A percentile compares a stretch with the other conserved stretches of the same genome.
These are phyloP conservation scores for Leishmania mexicana DNA, from an alignment of 208 protist genomes.

Conservation along the genomic window DNA sequence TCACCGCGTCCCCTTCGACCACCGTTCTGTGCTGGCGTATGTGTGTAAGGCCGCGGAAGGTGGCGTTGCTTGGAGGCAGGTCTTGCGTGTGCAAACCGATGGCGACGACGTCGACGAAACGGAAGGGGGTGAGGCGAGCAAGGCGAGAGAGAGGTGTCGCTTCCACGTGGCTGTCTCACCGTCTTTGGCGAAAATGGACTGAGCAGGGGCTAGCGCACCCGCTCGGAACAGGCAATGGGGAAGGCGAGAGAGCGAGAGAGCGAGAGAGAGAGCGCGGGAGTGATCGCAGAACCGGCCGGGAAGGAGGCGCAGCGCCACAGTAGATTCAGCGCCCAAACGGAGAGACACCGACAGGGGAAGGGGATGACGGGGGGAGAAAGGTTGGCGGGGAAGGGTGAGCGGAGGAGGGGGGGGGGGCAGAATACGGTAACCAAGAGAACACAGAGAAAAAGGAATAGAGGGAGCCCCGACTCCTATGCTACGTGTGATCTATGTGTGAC, in stretches of 20 bases:
- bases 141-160: neutral
- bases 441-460: neutral
- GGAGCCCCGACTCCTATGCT: constrained; percentile 4
- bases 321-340: neutral
- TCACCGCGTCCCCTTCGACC: neutral
- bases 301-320: neutral
- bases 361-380: neutral
- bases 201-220: neutral
- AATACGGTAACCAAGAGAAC: neutral
- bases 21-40: neutral
- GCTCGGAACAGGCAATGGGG: neutral
- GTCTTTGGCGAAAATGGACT: neutral
- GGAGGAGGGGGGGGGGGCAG: neutral
- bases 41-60: neutral
- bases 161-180: neutral
- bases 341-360: neutral
- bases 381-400: neutral
- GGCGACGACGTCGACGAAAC: neutral
- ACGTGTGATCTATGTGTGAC: neutral
- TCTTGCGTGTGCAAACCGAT: neutral
- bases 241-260: neutral
- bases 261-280: neutral
- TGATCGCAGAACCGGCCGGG: neutral
- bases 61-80: neutral
- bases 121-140: neutral